Base-by-base conservation (phyloP, 345 rosid species). In the Aquilaria sinensis region DNA sequence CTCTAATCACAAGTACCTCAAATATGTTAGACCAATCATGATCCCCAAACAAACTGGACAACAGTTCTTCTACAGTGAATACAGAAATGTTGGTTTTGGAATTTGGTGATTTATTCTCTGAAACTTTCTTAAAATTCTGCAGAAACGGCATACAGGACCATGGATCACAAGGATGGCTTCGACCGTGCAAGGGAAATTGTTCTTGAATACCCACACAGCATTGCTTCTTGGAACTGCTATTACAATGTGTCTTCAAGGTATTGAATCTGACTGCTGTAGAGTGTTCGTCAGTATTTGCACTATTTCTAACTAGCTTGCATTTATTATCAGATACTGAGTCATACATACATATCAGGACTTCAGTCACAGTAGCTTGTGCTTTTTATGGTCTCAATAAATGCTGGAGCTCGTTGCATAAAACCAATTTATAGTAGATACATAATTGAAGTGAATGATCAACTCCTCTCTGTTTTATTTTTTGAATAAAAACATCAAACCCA, bases 191-290 rank as follows among this genome's bases (percentile, higher is more conserved):
- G 77, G 65, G 77, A 86, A 62, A 76, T 83, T 51, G 85, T 93
- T 73, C 83, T 77, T 55, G 83, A 76, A 70, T 92, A 86, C 77
- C 98, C 97, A 6, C 57, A 86, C 73, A 86, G 94, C 71, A 65
- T 85, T 67, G 83, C 81, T 75, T 92, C 94, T 56, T 93, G 98
- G 98, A 93, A 90, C 72, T 90, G 94, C 85, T 93, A 86, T 61
- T 88, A 90, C 79, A 83, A 79, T 70, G 85, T 90, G 68, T 66
- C 81, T 54, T 85, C 82, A 56, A 88, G 98, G 98, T 92, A 72
- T 69, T 12, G 12, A 9, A 31, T 53, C 50, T 37, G 5, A 37
- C 8, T 9, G 1, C 5, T 37, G 43, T 37, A 4, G 2, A 23
- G 23, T 37, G 43, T 37, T 37, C 43, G 8, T 37, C 9, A 2